These are phyloP conservation scores for Ceratobasidium sp. DNA, from an alignment of 1,284 basidiomycete genomes.

Conservation along the genomic window DNA sequence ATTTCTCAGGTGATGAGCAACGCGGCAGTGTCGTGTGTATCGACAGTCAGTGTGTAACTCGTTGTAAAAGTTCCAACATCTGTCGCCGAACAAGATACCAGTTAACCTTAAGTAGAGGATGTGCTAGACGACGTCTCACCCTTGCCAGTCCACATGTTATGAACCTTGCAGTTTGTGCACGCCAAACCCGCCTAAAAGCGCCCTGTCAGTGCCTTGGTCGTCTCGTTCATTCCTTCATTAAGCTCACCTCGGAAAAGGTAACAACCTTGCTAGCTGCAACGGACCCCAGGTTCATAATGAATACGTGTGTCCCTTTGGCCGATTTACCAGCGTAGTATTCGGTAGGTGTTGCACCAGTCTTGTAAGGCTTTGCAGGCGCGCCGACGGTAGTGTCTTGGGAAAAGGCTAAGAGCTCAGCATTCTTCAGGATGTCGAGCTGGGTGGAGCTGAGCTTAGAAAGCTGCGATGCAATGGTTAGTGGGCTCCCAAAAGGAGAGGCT, in stretches of 20 bases:
- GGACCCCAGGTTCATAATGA: slow-evolving; percentile 66
- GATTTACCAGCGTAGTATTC: slow-evolving; percentile 67
- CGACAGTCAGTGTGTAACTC: slow-evolving; percentile 61
- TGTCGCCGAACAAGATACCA: slow-evolving; percentile 10
- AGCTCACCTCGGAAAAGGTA: slow-evolving; percentile 36
- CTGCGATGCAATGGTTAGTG: slow-evolving; percentile 53
- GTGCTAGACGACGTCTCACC: not conserved
- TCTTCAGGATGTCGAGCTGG: slow-evolving; percentile 66
- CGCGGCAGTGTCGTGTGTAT: slow-evolving; percentile 67
- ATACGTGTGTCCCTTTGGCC: slow-evolving; percentile 66
- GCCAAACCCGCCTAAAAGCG: slow-evolving; percentile 45
- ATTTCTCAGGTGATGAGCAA: slow-evolving; percentile 59
- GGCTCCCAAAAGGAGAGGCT: not conserved
- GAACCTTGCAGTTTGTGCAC: slow-evolving; percentile 61
- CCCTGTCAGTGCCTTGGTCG: not conserved
- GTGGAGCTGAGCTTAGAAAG: slow-evolving; percentile 59
- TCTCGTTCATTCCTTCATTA: not conserved
- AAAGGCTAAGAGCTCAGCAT: slow-evolving; percentile 68
- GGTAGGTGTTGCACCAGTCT: slow-evolving; percentile 62
- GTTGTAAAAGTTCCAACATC: slow-evolving; percentile 63
- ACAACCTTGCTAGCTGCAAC: slow-evolving; percentile 57
- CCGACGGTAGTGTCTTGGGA: slow-evolving; percentile 65
- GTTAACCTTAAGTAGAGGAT: not conserved
- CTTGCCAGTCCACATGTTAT: slow-evolving; percentile 69
- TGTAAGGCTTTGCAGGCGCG: slow-evolving; percentile 65